Evolutionary conservation across 2,329 filamentous ascomycete genomes (phyloP).

Genomic region (Cytospora schulzeri): DNA sequence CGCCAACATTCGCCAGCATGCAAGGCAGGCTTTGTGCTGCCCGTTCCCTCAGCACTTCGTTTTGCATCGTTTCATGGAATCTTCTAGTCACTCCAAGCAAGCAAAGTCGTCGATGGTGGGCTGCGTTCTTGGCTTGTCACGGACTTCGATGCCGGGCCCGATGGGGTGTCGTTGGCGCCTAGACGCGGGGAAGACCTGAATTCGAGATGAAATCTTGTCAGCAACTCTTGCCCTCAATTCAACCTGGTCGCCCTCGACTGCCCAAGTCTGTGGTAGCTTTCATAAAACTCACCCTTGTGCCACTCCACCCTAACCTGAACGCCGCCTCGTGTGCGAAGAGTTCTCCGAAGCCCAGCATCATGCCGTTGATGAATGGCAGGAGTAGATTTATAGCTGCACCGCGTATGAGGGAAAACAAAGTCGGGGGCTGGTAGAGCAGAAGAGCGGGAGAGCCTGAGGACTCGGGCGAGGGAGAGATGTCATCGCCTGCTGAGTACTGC

Average conservation of each 20-base stretch:
- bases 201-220: background rate
- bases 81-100: slow-evolving; percentile 61
- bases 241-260: background rate
- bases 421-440: slow-evolving; percentile 87
- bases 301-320: slow-evolving; percentile 89
- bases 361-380: slow-evolving; percentile 91
- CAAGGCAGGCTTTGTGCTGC: background rate
- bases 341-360: slow-evolving; percentile 98
- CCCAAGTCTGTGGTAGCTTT: slow-evolving; percentile 12
- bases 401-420: slow-evolving; percentile 80
- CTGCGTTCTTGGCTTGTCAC: slow-evolving; percentile 63
- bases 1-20: background rate
- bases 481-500: slow-evolving; percentile 71
- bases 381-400: slow-evolving; percentile 95
- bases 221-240: background rate
- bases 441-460: slow-evolving; percentile 68
- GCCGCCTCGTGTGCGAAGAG: slow-evolving; percentile 95
- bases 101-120: slow-evolving; percentile 66
- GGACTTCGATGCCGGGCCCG: slow-evolving; percentile 81
- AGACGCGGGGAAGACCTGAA: slow-evolving; percentile 58
- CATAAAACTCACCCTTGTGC: slow-evolving; percentile 75
- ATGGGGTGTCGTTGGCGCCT: slow-evolving; percentile 67
- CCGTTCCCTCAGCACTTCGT: background rate
- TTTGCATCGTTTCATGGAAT: slow-evolving; percentile 11
- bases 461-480: slow-evolving; percentile 61